Evolutionary conservation across 2,329 filamentous ascomycete species (phyloP), one percentile per base, ranked within the genome.

Genomic region (Colletotrichum lindemuthianum): DNA sequence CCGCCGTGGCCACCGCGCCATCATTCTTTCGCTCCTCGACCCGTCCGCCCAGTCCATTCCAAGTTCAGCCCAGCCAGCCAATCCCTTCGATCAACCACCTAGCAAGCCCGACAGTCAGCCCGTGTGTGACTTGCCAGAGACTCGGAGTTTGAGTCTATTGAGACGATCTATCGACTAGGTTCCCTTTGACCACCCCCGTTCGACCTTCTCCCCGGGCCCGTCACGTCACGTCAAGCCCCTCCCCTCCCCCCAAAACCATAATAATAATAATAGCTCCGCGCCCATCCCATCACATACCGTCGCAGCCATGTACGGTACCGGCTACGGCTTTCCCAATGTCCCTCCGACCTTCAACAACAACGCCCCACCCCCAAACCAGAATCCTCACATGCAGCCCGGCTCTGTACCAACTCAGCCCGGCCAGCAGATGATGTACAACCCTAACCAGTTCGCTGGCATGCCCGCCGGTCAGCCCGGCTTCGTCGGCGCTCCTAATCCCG

Each of bases 361-460:
- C 70, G 79, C 80, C 74, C 80, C 81, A 76, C 80, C 76, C 69
- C 77, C 78, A 66, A 66, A 68, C 41, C 81, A 81, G 74, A 80
- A 77, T 69, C 74, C 75, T 75, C 81, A 78, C 71, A 74, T 81
- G 75, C 81, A 82, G 73, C 80, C 78, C 67, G 78, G 77, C 68
- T 73, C 74, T 60, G 74, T 74, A 69, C 76, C 78, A 73, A 74
- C 71, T 57, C 78, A 78, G 69, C 77, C 76, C 63, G 76, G 74
- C 59, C 82, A 84, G 71, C 82, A 83, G 75, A 83, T 86, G 79
- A 87, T 88, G 84, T 88, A 86, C 75, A 86, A 85, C 73, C 78
- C 81, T 63, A 84, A 86, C 73, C 85, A 85, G 76, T 87, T 84
- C 70, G 78, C 81, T 56, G 76, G 75, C 70, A 86, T 88, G 83